Conservation (phyloP, 495 filamentous ascomycete species). For the Lasiosphaeris hirsuta region DNA sequence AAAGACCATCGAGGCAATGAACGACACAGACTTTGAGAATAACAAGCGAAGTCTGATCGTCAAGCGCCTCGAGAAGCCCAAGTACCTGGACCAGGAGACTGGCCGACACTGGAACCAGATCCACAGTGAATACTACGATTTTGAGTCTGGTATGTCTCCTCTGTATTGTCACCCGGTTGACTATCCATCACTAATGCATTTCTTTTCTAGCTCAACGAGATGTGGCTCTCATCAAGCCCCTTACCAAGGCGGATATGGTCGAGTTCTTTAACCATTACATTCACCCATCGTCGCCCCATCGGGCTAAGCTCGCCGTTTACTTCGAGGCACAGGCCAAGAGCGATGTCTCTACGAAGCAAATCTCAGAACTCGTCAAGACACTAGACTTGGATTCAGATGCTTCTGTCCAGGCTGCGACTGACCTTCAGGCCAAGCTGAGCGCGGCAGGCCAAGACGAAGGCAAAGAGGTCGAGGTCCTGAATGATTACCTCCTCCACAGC, state of each 20-base stretch:
- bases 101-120: slow-evolving; percentile 81
- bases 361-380: slow-evolving; percentile 47
- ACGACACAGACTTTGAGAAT: slow-evolving; percentile 78
- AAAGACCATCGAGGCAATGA: slow-evolving; percentile 67
- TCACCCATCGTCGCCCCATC: slow-evolving; percentile 62
- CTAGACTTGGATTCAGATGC: slow-evolving; percentile 19
- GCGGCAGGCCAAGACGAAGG: slow-evolving; percentile 31
- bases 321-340: slow-evolving; percentile 67
- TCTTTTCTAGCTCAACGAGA: slow-evolving; percentile 62
- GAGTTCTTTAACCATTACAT: slow-evolving; percentile 79
- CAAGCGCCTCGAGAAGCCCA: slow-evolving; percentile 85
- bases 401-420: slow-evolving; percentile 27
- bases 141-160: slow-evolving; percentile 67
- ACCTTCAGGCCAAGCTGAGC: slow-evolving; percentile 32
- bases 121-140: slow-evolving; percentile 82
- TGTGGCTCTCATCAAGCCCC: slow-evolving; percentile 64
- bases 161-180: neutral
- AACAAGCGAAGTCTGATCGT: slow-evolving; percentile 89
- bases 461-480: slow-evolving; percentile 32
- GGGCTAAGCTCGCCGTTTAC: slow-evolving; percentile 81
- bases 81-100: slow-evolving; percentile 85
- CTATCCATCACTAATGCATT: neutral
- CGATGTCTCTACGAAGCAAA: slow-evolving; percentile 48
- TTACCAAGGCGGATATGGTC: slow-evolving; percentile 76
- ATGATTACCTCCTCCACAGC: slow-evolving; percentile 35